Percentiles rank a stretch among this genome's conserved stretches.
phyloP scores from a whole-genome alignment of 257 asterid genomes.

The Fraxinus excelsior region DNA sequence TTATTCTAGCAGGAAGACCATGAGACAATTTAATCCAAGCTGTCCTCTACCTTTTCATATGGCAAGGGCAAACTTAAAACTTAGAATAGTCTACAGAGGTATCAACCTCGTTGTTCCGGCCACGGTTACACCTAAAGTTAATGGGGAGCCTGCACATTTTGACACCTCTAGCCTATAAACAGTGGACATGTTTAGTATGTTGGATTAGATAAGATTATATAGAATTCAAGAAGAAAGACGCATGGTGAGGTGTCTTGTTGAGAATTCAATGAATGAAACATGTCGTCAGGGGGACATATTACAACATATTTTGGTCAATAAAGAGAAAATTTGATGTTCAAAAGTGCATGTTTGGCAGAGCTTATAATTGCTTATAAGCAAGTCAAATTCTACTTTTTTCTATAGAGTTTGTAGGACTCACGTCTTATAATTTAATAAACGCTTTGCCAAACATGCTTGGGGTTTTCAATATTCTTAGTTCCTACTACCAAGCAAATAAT shows the following conservation, averaged over 20 bases:
- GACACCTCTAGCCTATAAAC: background rate
- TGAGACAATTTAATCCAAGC: background rate
- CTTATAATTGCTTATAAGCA: no score
- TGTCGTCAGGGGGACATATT: slow-evolving; percentile 21
- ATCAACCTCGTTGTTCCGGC: background rate
- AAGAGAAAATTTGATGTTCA: slow-evolving; percentile 34
- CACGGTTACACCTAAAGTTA: background rate
- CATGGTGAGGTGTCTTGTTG: background rate
- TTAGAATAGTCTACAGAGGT: background rate
- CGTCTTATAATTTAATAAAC: no score
- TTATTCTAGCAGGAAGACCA: background rate
- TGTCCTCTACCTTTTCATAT: background rate
- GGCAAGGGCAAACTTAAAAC: slow-evolving; percentile 8
- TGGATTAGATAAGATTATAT: background rate
- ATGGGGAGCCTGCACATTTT: background rate
- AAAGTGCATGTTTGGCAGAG: no score
- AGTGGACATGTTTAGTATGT: background rate
- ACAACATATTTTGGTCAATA: slow-evolving; percentile 35
- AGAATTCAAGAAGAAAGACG: background rate
- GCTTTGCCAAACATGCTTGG: slow-evolving; percentile 17
- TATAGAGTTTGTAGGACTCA: no score
- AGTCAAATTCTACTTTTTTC: no score
- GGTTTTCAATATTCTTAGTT: slow-evolving; percentile 44
- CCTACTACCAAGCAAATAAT: slow-evolving; percentile 42
- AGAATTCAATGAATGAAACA: background rate